phyloP scores from a whole-genome alignment of 441 rosid species.

The Croton laevigatus region DNA sequence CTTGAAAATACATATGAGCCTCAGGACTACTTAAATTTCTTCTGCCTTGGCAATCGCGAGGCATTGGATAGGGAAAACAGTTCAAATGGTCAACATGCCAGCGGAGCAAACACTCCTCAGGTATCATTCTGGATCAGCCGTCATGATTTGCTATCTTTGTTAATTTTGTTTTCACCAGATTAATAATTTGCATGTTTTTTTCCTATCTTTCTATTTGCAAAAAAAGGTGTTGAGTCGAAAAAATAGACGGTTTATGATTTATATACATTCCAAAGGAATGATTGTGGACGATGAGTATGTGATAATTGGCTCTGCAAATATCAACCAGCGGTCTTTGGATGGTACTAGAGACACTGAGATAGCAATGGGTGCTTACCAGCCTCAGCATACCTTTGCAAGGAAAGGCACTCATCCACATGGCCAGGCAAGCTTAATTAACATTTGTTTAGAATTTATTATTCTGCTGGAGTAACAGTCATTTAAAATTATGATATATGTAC shows the following conservation, averaged over 20 bases:
- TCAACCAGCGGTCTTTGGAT: slow-evolving; percentile 93
- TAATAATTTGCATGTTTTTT: slow-evolving; percentile 29
- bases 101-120: slow-evolving; percentile 55
- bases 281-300: slow-evolving; percentile 88
- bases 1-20: slow-evolving; percentile 65
- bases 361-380: slow-evolving; percentile 99
- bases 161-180: neutral
- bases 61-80: slow-evolving; percentile 31
- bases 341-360: slow-evolving; percentile 96
- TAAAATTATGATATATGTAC: too few relatives aligned
- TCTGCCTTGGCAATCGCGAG: slow-evolving; percentile 91
- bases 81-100: slow-evolving; percentile 29
- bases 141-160: neutral
- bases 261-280: slow-evolving; percentile 96
- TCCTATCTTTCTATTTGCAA: neutral
- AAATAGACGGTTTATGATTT: slow-evolving; percentile 84
- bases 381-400: slow-evolving; percentile 69
- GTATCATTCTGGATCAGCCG: slow-evolving; percentile 24
- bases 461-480: neutral
- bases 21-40: slow-evolving; percentile 85
- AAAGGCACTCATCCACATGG: slow-evolving; percentile 56
- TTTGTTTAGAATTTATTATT: neutral
- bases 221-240: slow-evolving; percentile 51
- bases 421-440: slow-evolving; percentile 43
- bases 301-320: slow-evolving; percentile 88